phyloP scores from a whole-genome alignment of 2,329 filamentous ascomycete genomes.

The Drechslera avenae region DNA sequence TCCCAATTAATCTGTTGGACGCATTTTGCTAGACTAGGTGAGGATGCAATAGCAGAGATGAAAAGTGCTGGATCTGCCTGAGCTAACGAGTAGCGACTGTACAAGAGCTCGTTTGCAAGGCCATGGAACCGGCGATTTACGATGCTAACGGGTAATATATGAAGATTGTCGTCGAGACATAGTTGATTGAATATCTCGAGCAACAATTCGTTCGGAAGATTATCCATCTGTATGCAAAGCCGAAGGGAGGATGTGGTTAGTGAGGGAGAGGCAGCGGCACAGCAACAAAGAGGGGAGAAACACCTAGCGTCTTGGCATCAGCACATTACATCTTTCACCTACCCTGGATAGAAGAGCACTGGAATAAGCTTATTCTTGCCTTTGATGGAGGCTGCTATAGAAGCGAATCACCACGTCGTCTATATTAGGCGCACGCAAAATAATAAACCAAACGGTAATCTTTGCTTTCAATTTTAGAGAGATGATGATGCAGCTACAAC shows the following conservation, averaged over 20 bases:
- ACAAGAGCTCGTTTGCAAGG: conserved; percentile 4
- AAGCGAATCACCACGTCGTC: neutral
- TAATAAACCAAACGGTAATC: neutral
- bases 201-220: conserved; percentile 10
- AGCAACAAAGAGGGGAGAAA: neutral
- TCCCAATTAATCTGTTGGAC: conserved; percentile 6
- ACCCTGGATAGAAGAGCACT: too few relatives aligned
- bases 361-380: too few relatives aligned
- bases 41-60: conserved; percentile 11
- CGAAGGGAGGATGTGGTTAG: neutral
- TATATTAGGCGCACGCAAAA: neutral
- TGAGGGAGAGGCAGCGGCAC: neutral
- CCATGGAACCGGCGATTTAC: conserved; percentile 5
- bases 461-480: conserved; percentile 10
- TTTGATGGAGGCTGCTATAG: too few relatives aligned
- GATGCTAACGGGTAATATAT: neutral
- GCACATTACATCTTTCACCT: too few relatives aligned
- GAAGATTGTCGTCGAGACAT: neutral
- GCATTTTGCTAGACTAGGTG: neutral
- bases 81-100: neutral
- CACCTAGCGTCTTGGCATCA: neutral
- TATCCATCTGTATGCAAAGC: neutral
- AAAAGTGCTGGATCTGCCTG: conserved; percentile 1
- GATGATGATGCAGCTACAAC: conserved; percentile 17
- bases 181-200: conserved; percentile 5